These are phyloP conservation scores for Balakata baccata DNA, from an alignment of 345 rosid genomes.

Conservation along the genomic window DNA sequence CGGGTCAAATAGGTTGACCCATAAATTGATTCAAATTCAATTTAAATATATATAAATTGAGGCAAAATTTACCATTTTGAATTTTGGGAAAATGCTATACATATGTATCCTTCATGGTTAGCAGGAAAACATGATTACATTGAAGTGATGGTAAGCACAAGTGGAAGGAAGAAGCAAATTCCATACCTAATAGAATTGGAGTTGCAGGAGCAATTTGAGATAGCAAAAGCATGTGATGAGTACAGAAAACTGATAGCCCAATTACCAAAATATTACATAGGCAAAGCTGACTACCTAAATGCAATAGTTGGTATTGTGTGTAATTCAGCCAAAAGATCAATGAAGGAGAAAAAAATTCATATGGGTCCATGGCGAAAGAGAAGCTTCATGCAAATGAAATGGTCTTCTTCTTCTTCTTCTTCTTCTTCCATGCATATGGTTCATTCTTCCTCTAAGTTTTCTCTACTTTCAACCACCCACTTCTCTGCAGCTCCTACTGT, in stretches of 20 bases:
- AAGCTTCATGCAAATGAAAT: constrained; percentile 56
- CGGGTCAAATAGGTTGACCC: no score
- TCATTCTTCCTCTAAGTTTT: background rate
- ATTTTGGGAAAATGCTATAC: no score
- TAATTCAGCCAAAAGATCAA: constrained; percentile 40
- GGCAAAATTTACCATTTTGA: no score
- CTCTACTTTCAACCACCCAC: constrained; percentile 12
- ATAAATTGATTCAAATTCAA: no score
- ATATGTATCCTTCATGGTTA: background rate
- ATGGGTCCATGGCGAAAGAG: constrained; percentile 51
- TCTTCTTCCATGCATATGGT: constrained; percentile 4
- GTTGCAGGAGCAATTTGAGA: constrained; percentile 43
- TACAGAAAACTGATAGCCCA: constrained; percentile 30
- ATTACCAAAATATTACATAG: constrained; percentile 40
- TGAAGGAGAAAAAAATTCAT: constrained; percentile 46
- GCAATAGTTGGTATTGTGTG: constrained; percentile 37
- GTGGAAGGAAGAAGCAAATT: constrained; percentile 37
- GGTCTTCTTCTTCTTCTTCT: constrained; percentile 32
- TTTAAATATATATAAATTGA: no score
- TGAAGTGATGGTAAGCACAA: constrained; percentile 27
- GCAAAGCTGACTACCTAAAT: constrained; percentile 37
- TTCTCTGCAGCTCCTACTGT: constrained; percentile 13
- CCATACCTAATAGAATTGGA: constrained; percentile 43
- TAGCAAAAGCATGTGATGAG: constrained; percentile 40
- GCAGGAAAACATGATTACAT: constrained; percentile 47